Evolutionary conservation across 2,329 filamentous ascomycete genomes (phyloP).

Genomic region (Cordyceps cicadae): DNA sequence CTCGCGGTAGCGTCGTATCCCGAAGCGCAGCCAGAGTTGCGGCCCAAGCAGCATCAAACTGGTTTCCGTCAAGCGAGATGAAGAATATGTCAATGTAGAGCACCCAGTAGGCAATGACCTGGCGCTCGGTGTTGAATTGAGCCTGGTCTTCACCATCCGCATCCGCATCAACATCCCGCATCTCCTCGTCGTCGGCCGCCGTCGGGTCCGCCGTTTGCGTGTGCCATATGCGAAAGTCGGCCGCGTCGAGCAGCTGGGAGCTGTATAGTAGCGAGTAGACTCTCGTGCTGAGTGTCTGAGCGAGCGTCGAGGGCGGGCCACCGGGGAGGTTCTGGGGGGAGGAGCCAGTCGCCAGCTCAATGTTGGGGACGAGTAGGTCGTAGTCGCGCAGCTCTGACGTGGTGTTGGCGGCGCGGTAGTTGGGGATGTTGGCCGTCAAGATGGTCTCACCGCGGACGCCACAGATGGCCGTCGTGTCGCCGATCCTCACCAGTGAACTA

Average conservation of each 20-base stretch:
- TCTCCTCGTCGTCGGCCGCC: conserved; percentile 34
- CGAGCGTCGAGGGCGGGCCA: conserved; percentile 67
- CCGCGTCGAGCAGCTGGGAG: conserved; percentile 55
- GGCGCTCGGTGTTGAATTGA: conserved; percentile 23
- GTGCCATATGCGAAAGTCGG: conserved; percentile 67
- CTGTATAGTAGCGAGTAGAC: conserved; percentile 69
- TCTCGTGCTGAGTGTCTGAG: conserved; percentile 77
- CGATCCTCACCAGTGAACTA: conserved; percentile 77
- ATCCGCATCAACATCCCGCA: conserved; percentile 32
- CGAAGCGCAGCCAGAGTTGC: conserved; percentile 72
- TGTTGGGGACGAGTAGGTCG: conserved; percentile 82
- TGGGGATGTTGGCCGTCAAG: conserved; percentile 63
- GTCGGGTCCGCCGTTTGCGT: conserved; percentile 40
- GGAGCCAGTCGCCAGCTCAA: conserved; percentile 86
- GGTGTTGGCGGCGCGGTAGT: conserved; percentile 42
- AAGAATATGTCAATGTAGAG: conserved; percentile 94
- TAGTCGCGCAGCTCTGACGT: conserved; percentile 48
- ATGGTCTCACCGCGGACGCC: conserved; percentile 84
- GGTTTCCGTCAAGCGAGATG: conserved; percentile 84
- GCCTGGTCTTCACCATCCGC: conserved; percentile 31
- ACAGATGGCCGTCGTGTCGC: conserved; percentile 91
- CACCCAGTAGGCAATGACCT: conserved; percentile 84
- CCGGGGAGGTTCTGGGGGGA: conserved; percentile 80
- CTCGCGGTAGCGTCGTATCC: conserved; percentile 68
- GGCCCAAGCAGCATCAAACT: conserved; percentile 86